These are phyloP conservation scores for Leishmania braziliensis DNA, from an alignment of 208 protist genomes.

Conservation along the genomic window DNA sequence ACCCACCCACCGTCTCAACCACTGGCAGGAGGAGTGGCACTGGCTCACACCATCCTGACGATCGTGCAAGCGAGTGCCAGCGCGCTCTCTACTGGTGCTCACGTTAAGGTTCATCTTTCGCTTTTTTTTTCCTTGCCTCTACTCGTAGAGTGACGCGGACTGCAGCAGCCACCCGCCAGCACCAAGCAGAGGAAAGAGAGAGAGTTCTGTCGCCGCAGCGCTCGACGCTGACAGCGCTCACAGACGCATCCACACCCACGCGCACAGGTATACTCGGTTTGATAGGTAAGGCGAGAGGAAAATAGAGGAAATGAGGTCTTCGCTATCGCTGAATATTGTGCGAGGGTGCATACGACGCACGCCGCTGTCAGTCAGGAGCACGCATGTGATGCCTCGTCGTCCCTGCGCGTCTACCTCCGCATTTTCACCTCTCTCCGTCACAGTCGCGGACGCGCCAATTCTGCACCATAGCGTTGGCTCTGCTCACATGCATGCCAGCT, in stretches of 20 bases:
- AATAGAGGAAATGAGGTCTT: background rate
- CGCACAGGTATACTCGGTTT: background rate
- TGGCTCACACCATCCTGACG: background rate
- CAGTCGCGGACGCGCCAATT: background rate
- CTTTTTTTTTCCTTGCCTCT: background rate
- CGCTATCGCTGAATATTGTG: background rate
- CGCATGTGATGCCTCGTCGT: constrained; percentile 1
- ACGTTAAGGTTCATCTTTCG: background rate
- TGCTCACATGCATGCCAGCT: constrained; percentile 25
- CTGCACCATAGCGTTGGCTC: constrained; percentile 22
- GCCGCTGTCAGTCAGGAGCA: background rate
- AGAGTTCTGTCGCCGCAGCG: background rate
- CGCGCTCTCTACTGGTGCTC: background rate
- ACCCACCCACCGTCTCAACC: background rate
- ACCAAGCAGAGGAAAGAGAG: background rate
- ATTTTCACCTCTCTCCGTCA: background rate
- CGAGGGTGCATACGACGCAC: background rate
- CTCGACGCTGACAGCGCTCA: background rate
- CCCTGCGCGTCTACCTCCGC: background rate
- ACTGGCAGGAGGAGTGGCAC: background rate
- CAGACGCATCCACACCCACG: background rate
- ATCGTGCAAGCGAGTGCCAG: background rate
- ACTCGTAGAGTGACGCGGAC: background rate
- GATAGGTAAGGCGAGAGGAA: background rate
- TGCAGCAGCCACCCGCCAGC: background rate